Evolutionary conservation across 768 basidiomycete genomes (phyloP).

Genomic region (Tephrocybe sp.): DNA sequence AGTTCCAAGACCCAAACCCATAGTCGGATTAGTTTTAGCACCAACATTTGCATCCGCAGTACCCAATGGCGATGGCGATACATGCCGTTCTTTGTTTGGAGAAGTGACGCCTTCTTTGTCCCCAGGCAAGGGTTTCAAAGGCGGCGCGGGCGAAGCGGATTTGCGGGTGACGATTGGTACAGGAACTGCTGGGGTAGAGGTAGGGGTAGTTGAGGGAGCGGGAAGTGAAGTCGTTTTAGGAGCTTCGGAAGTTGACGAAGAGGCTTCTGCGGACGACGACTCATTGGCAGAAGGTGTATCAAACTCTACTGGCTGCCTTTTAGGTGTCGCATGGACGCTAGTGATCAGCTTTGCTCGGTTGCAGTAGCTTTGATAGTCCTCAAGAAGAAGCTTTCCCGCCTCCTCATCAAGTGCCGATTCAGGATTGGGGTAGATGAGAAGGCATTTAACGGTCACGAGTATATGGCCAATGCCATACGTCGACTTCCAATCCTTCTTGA

Average conservation of each 20-base stretch:
- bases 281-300: slow-evolving; percentile 41
- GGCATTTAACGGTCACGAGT: slow-evolving; percentile 88
- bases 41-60: slow-evolving; percentile 70
- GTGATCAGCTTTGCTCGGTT: slow-evolving; percentile 86
- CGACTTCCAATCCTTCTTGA: slow-evolving; percentile 97
- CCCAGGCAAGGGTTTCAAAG: slow-evolving; percentile 36
- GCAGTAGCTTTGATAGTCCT: slow-evolving; percentile 88
- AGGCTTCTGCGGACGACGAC: slow-evolving; percentile 26
- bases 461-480: slow-evolving; percentile 90
- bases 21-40: slow-evolving; percentile 30
- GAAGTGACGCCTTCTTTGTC: slow-evolving; percentile 36
- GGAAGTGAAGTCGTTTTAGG: slow-evolving; percentile 21
- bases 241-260: slow-evolving; percentile 24
- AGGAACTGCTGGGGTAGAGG: slow-evolving; percentile 30
- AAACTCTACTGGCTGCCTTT: slow-evolving; percentile 71
- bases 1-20: slow-evolving; percentile 33
- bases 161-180: slow-evolving; percentile 44
- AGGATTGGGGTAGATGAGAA: slow-evolving; percentile 95
- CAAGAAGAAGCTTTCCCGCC: slow-evolving; percentile 86
- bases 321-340: slow-evolving; percentile 85
- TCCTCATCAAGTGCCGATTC: slow-evolving; percentile 96
- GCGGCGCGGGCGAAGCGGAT: slow-evolving; percentile 41
- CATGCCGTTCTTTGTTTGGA: slow-evolving; percentile 55
- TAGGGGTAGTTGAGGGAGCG: slow-evolving; percentile 17
- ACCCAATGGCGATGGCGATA: slow-evolving; percentile 66